A percentile compares a stretch with the other conserved stretches of the same genome.
Evolutionary conservation across 495 filamentous ascomycete genomes (phyloP).

Genomic region (Margaritispora aquatica): DNA sequence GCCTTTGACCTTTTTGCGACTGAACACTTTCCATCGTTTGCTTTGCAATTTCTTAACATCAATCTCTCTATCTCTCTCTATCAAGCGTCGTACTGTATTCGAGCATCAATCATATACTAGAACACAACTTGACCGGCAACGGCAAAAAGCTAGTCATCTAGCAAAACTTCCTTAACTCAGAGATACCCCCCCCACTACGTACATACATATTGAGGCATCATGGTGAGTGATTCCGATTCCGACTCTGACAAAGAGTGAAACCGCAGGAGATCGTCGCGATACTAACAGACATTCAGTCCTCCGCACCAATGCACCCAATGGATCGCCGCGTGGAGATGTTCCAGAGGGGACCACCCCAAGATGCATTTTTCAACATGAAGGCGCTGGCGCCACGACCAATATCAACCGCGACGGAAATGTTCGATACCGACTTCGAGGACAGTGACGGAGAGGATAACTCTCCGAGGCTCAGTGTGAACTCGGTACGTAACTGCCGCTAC

Average conservation of each 20-base stretch:
- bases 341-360: conserved; percentile 36
- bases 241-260: too few relatives aligned
- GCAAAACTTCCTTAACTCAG: conserved; percentile 10
- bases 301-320: conserved; percentile 18
- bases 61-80: too few relatives aligned
- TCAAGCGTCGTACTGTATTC: conserved; percentile 3
- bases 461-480: conserved; percentile 58
- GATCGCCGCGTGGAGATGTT: conserved; percentile 37
- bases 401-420: conserved; percentile 65
- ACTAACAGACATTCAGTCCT: conserved; percentile 12
- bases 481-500: conserved; percentile 45
- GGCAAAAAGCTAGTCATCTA: conserved; percentile 23
- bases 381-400: conserved; percentile 40
- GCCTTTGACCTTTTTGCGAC: conserved; percentile 19
- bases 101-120: conserved; percentile 15
- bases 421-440: conserved; percentile 70
- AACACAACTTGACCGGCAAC: conserved; percentile 24
- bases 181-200: conserved; percentile 20
- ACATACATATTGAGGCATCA: conserved; percentile 8
- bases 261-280: neutral
- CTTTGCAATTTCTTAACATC: conserved; percentile 21
- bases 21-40: conserved; percentile 9
- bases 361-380: conserved; percentile 43
- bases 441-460: conserved; percentile 56
- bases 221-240: conserved; percentile 7